Percentiles rank a stretch among this genome's conserved stretches.
These are phyloP conservation scores for Ascochyta clinopodiicola DNA, from an alignment of 2,329 filamentous ascomycete genomes.

Conservation along the genomic window DNA sequence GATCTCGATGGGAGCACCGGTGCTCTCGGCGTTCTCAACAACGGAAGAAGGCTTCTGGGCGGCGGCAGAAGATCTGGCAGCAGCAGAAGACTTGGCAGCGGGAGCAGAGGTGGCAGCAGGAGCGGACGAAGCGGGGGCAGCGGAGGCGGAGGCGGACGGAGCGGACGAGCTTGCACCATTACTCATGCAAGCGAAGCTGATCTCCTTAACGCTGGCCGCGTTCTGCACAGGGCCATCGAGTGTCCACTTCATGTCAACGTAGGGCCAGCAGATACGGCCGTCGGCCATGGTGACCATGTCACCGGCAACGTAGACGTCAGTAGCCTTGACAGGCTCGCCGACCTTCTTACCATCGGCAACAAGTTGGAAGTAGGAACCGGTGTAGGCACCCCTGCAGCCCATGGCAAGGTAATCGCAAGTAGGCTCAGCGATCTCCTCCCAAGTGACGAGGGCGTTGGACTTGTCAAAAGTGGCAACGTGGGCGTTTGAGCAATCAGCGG, in stretches of 20 bases:
- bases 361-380: slow-evolving; percentile 66
- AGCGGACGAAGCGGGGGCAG: slow-evolving; percentile 13
- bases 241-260: slow-evolving; percentile 63
- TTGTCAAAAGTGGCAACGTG: slow-evolving; percentile 64
- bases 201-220: slow-evolving; percentile 48
- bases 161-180: slow-evolving; percentile 22
- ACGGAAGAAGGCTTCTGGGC: slow-evolving; percentile 7
- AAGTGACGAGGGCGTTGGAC: slow-evolving; percentile 62
- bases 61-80: slow-evolving; percentile 8
- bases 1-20: slow-evolving; percentile 6
- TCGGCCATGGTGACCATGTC: slow-evolving; percentile 68
- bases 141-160: slow-evolving; percentile 2
- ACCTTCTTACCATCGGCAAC: slow-evolving; percentile 61
- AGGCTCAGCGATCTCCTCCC: slow-evolving; percentile 66
- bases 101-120: slow-evolving; percentile 16
- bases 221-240: slow-evolving; percentile 50
- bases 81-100: slow-evolving; percentile 2
- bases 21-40: slow-evolving; percentile 7
- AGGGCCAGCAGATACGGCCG: slow-evolving; percentile 67
- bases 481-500: slow-evolving; percentile 64
- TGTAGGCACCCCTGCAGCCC: slow-evolving; percentile 65
- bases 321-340: slow-evolving; percentile 58
- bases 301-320: slow-evolving; percentile 64
- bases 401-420: slow-evolving; percentile 64
- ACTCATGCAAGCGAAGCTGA: slow-evolving; percentile 62